Evolutionary conservation across 2,329 filamentous ascomycete species (phyloP).

Genomic region (Pseudopithomyces maydicus): DNA sequence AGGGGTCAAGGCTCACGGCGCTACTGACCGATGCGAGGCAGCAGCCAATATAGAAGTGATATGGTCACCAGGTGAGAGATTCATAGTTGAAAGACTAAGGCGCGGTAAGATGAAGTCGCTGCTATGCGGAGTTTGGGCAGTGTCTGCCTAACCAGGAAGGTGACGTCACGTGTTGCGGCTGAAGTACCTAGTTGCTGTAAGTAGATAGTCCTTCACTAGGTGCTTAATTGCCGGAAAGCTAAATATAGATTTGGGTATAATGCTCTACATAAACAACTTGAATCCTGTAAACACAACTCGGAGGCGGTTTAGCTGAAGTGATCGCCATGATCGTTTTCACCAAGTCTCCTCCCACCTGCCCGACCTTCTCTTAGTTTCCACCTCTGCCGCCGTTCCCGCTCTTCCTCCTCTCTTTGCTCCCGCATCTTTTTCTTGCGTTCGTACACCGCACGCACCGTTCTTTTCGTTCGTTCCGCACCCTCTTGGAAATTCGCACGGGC

Average conservation of each 20-base stretch:
- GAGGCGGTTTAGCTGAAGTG: constrained; percentile 64
- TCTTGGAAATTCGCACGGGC: constrained; percentile 87
- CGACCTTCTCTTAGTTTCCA: constrained; percentile 54
- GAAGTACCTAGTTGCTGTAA: too few relatives aligned
- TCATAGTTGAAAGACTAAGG: background rate
- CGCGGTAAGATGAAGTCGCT: background rate
- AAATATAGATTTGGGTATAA: constrained; percentile 9
- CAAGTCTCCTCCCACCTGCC: constrained; percentile 58
- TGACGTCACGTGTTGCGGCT: constrained; percentile 8
- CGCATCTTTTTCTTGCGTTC: constrained; percentile 81
- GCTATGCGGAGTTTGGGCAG: background rate
- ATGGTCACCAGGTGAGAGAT: background rate
- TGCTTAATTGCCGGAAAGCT: background rate
- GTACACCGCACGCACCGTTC: constrained; percentile 85
- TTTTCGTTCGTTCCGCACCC: constrained; percentile 76
- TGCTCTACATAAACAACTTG: constrained; percentile 1
- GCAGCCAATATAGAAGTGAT: background rate
- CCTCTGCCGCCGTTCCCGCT: constrained; percentile 42
- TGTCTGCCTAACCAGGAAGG: background rate
- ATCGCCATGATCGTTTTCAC: constrained; percentile 62
- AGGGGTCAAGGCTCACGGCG: background rate
- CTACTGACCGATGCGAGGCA: background rate
- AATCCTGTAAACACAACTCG: background rate
- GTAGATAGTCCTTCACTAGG: background rate
- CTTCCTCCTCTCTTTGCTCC: constrained; percentile 56